A percentile compares a stretch with the other conserved stretches of the same genome.
Conservation (phyloP, 1,284 basidiomycete genomes). For the Cutaneotrichosporon sp. region DNA sequence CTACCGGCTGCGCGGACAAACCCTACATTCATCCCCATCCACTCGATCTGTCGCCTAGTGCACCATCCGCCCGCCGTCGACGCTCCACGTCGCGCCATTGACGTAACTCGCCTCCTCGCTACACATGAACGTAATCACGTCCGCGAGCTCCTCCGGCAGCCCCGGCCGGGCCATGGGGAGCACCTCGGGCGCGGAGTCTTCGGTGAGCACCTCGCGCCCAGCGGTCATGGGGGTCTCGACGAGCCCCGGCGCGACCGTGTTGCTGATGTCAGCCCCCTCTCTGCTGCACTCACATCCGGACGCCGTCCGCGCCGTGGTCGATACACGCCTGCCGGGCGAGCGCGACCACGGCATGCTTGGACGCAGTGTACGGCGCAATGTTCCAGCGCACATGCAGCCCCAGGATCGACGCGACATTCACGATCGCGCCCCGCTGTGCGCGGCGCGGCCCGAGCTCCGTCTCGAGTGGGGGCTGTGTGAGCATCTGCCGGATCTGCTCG, state of each 20-base stretch:
- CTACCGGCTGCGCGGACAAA: too few species aligned
- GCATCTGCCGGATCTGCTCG: constrained; percentile 20
- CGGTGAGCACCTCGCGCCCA: constrained; percentile 4
- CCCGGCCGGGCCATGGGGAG: constrained; percentile 34
- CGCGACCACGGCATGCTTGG: constrained; percentile 25
- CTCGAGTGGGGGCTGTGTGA: constrained; percentile 14
- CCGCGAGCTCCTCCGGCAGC: constrained; percentile 36
- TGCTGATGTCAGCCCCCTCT: constrained; percentile 11
- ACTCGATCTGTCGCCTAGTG: not conserved
- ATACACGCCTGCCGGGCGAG: constrained; percentile 14
- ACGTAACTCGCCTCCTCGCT: constrained; percentile 40
- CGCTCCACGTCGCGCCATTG: constrained; percentile 35
- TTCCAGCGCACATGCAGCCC: not conserved
- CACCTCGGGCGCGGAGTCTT: constrained; percentile 22
- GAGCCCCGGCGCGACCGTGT: constrained; percentile 24
- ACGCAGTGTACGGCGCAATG: constrained; percentile 6
- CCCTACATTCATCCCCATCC: too few species aligned
- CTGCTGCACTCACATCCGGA: constrained; percentile 13
- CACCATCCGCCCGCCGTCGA: constrained; percentile 34
- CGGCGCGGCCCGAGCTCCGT: constrained; percentile 1
- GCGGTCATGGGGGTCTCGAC: constrained; percentile 21
- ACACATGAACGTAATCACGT: constrained; percentile 36
- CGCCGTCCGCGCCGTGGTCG: constrained; percentile 19
- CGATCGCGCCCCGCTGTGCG: constrained; percentile 26
- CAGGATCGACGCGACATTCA: constrained; percentile 18